Conservation (phyloP, 805 yeast species). For the Scheffersomyces ergatensis region DNA sequence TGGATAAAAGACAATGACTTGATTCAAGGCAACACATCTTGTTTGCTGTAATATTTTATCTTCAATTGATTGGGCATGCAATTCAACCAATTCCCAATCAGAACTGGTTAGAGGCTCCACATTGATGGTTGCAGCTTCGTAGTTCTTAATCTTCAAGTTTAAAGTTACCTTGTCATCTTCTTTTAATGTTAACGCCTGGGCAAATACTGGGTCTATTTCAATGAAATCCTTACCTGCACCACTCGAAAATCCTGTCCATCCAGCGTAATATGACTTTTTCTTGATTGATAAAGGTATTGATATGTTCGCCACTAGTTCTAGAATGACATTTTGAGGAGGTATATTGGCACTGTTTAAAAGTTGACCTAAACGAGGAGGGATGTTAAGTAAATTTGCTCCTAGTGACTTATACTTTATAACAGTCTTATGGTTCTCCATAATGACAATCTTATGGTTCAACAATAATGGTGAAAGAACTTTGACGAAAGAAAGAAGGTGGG, state of each 20-base stretch:
- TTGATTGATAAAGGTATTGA: conserved; percentile 8
- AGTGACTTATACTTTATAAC: conserved; percentile 26
- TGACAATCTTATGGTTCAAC: too few species aligned
- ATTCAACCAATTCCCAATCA: conserved; percentile 91
- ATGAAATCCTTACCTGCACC: conserved; percentile 25
- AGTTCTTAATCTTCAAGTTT: conserved; percentile 45
- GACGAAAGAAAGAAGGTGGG: too few species aligned
- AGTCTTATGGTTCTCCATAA: conserved; percentile 37
- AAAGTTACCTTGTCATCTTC: conserved; percentile 41
- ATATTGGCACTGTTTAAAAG: conserved; percentile 51
- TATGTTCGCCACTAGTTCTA: conserved; percentile 37
- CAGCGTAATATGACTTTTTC: conserved; percentile 38
- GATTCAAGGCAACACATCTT: conserved; percentile 63
- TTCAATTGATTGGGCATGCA: conserved; percentile 77
- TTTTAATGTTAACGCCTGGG: conserved; percentile 44
- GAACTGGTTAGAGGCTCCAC: conserved; percentile 74
- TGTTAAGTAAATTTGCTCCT: conserved; percentile 51
- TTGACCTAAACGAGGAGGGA: conserved; percentile 49
- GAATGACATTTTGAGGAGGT: conserved; percentile 55
- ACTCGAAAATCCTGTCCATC: conserved; percentile 65
- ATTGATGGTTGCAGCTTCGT: conserved; percentile 59
- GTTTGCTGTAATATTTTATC: conserved; percentile 74
- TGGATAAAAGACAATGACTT: conserved; percentile 67
- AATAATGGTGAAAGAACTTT: too few species aligned
- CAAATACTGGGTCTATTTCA: conserved; percentile 70